Evolutionary conservation across 2,329 filamentous ascomycete species (phyloP), one percentile per base, ranked within the genome.

Genomic region (Aspergillus brasiliensis): DNA sequence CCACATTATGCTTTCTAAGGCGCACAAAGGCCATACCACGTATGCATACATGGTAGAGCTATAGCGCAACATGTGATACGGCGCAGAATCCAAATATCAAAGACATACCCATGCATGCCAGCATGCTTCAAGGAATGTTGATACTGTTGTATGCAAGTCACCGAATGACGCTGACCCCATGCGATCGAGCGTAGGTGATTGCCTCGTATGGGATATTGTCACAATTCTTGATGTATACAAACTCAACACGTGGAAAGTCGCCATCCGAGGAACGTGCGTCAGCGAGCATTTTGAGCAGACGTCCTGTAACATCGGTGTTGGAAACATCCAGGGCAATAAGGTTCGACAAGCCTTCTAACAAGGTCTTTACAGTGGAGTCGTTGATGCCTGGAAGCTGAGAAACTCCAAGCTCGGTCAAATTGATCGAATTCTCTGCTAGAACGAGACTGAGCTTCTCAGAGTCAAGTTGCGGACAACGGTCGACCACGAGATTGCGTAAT

Each of bases 291-390:
- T 74, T 76, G 38, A 78, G 65, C 1, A 71, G 66, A 15, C 67
- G 60, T 0, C 76, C 76, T 5, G 73, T 77, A 5, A 79, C 69
- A 11, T 56, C 60, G 1, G 74, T 78, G 38, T 65, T 64, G 0
- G 73, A 73, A 8, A 79, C 23, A 62, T 77, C 61, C 5, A 79
- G 65, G 1, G 68, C 59, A 51, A 71, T 74, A 15, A 79, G 52
- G 2, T 70, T 66, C 0, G 66, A 64, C 44, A 77, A 63, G 10
- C 46, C 52, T 2, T 62, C 42, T 10, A 70, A 57, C 2, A 77
- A 57, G 8, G 23, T 8, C 1, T 55, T 40, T 1, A 71, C 60
- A 5, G 61, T 47, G 2, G n/a, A 31, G 56, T 79, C 75, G 5
- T 68, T 60, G 15, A 78, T 58, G 2, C 59, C 61, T 1, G 56